Evolutionary conservation across 2,329 filamentous ascomycete species (phyloP), one percentile per base, ranked within the genome.

Genomic region (Hypomyces perniciosus): DNA sequence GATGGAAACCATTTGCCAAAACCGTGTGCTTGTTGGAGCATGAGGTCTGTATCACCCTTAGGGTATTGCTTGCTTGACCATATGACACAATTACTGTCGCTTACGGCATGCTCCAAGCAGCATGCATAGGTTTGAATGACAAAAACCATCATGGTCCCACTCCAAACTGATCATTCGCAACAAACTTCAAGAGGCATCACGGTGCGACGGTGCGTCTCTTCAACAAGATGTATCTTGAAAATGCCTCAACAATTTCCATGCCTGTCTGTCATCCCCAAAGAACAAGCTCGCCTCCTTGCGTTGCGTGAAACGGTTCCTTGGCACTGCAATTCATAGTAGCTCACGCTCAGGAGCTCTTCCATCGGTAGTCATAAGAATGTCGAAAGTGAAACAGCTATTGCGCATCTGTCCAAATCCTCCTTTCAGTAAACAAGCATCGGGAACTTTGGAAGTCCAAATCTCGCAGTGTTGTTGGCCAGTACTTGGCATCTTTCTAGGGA

Each of bases 261-360:
- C 34, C 46, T 55, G 33, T n/a, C 29, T 8, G n/a, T n/a, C 37
- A 3, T 29, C 20, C 13, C 3, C 8, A 20, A 39, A 29, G 12
- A 12, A 13, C 8, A 26, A 3, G 13, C 40, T 38, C 41, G 56
- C 55, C 46, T 55, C 44, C 41, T 42, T 55, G 12, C 29, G 51
- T 26, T 53, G 54, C 26, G 56, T 59, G 48, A 49, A 51, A 10
- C 49, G 45, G 12, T 4, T 51, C 56, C 33, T 55, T 43, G 10
- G 51, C 51, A 27, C 56, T 59, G 5, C 54, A 58, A 20, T 49
- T 51, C 54, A 58, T 59, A 3, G 57, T 51, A 10, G 58, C 58
- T 29, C 56, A 46, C 10, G 56, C 42, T 28, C 42, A 44, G 13
- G 44, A 34, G 44, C 52, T 54, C 48, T 51, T 54, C n/a, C 52